Percentiles rank a stretch among this genome's conserved stretches.
These are phyloP conservation scores for Starmerella powellii DNA, from an alignment of 805 yeast genomes.

Conservation along the genomic window DNA sequence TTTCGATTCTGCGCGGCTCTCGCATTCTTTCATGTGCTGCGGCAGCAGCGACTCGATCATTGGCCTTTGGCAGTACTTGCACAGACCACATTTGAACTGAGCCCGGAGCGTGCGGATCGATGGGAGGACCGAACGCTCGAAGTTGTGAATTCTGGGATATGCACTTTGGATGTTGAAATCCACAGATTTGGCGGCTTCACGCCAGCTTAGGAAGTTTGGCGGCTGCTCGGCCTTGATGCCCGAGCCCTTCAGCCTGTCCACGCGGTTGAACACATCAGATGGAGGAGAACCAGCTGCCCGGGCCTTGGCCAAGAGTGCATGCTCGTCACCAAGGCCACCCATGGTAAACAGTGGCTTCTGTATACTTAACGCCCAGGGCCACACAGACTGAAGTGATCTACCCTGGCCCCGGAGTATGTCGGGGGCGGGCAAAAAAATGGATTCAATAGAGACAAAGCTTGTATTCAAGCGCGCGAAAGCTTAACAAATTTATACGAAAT, in stretches of 20 bases:
- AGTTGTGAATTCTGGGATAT: conserved; percentile 15
- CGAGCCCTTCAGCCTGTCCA: background rate
- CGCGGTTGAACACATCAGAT: background rate
- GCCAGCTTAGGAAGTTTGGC: conserved; percentile 13
- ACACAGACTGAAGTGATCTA: no score
- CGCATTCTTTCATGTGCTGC: conserved; percentile 21
- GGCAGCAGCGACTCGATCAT: conserved; percentile 19
- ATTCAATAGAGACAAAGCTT: no score
- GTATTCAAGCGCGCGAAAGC: no score
- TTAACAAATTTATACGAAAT: no score
- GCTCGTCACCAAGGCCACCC: conserved; percentile 9
- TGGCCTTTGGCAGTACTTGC: conserved; percentile 27
- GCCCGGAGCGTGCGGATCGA: conserved; percentile 23
- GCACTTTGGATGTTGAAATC: conserved; percentile 7
- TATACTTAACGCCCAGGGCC: no score
- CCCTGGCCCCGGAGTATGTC: no score
- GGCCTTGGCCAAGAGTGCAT: conserved; percentile 15
- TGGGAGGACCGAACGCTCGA: conserved; percentile 24
- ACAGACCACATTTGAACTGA: conserved; percentile 23
- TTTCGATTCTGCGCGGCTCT: background rate
- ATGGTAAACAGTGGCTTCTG: background rate
- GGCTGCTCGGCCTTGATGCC: background rate
- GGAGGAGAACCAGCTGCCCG: conserved; percentile 10
- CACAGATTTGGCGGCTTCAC: conserved; percentile 18
- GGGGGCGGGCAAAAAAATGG: no score